Conservation (phyloP, 805 yeast genomes). For the Barnettozyma sucrosica region DNA sequence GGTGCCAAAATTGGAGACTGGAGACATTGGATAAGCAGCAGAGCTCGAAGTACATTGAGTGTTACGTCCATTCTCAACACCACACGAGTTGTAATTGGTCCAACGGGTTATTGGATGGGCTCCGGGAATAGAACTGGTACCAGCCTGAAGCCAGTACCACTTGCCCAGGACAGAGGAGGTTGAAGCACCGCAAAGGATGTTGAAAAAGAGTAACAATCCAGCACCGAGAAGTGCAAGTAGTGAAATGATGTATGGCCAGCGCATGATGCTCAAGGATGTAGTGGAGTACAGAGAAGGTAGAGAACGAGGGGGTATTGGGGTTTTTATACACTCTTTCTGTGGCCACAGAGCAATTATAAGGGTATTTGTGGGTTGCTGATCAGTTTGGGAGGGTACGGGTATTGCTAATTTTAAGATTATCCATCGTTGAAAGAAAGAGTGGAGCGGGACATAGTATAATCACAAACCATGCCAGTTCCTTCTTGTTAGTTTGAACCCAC, state of each 20-base stretch:
- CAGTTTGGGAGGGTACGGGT: not conserved
- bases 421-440: too few relatives aligned
- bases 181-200: constrained; percentile 60
- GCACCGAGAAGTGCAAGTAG: constrained; percentile 40
- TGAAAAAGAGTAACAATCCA: constrained; percentile 50
- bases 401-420: not conserved
- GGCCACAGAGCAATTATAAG: not conserved
- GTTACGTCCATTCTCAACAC: constrained; percentile 38
- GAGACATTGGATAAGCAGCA: constrained; percentile 86
- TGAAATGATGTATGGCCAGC: constrained; percentile 26
- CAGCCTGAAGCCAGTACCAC: constrained; percentile 79
- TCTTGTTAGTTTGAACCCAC: too few relatives aligned
- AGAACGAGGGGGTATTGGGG: not conserved
- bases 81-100: constrained; percentile 72
- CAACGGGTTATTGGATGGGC: constrained; percentile 53
- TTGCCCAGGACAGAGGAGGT: constrained; percentile 47
- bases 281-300: not conserved
- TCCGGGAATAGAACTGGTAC: constrained; percentile 45
- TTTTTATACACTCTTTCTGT: not conserved
- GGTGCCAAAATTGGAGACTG: constrained; percentile 64
- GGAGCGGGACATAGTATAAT: too few relatives aligned
- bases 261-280: constrained; percentile 18
- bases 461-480: too few relatives aligned
- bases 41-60: constrained; percentile 43
- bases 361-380: not conserved